These are phyloP conservation scores for Diaporthe sp. DNA, from an alignment of 2,329 filamentous ascomycete genomes.

Conservation along the genomic window DNA sequence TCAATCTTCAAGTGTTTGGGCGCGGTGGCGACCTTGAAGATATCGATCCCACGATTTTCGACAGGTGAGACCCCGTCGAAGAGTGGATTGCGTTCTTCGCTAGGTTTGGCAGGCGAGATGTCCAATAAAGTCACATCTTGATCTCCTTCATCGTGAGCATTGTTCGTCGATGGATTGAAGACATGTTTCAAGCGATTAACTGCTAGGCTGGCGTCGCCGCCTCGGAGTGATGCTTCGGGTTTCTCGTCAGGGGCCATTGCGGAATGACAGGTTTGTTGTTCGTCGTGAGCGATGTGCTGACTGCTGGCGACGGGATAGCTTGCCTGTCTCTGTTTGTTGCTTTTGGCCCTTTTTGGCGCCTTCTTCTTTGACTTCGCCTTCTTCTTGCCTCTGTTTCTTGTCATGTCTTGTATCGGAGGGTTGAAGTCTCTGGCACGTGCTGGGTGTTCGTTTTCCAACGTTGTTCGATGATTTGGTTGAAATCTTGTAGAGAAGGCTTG, in stretches of 20 bases:
- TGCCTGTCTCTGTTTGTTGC: neutral
- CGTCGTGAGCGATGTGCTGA: neutral
- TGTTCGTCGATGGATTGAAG: slow-evolving; percentile 34
- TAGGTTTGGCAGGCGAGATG: neutral
- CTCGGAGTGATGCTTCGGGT: neutral
- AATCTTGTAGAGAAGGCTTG: neutral
- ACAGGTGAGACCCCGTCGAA: neutral
- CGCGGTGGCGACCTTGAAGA: slow-evolving; percentile 8
- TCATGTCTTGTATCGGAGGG: neutral
- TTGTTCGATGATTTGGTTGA: neutral
- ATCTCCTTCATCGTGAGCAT: slow-evolving; percentile 31
- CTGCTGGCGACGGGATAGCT: neutral
- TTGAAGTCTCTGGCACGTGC: neutral
- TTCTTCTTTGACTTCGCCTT: slow-evolving; percentile 4
- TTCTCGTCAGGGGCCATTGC: neutral
- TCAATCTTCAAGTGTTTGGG: neutral
- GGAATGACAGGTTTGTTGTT: neutral
- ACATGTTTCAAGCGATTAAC: neutral
- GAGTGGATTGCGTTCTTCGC: neutral
- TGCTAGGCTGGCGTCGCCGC: neutral
- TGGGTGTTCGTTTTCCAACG: neutral
- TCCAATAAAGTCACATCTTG: slow-evolving; percentile 30
- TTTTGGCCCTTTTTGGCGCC: neutral
- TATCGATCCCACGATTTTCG: slow-evolving; percentile 13
- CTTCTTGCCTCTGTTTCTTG: slow-evolving; percentile 2